phyloP scores from a whole-genome alignment of 352 stramenopile species.

The Globisporangium mamillatum region DNA sequence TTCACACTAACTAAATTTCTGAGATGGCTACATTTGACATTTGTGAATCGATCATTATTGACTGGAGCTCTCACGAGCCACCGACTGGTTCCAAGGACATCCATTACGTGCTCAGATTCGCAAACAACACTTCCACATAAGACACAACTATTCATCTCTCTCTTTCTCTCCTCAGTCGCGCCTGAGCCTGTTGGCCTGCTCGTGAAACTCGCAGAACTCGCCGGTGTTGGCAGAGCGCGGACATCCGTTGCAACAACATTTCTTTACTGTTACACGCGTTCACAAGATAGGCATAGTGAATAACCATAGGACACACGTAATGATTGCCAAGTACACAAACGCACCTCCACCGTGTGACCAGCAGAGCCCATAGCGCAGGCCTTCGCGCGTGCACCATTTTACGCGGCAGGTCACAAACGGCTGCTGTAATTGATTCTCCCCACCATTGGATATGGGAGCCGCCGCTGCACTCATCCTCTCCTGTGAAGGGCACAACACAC shows the following conservation, averaged over 20 bases:
- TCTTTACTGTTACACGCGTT: slow-evolving; percentile 29
- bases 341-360: slow-evolving; percentile 51
- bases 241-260: slow-evolving; percentile 39
- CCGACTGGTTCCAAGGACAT: neutral
- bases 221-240: slow-evolving; percentile 22
- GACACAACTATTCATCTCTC: neutral
- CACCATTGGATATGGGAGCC: neutral
- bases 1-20: neutral
- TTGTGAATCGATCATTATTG: no score
- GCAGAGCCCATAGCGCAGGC: slow-evolving; percentile 47
- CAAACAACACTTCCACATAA: neutral
- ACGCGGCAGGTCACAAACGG: slow-evolving; percentile 30
- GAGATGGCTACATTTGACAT: slow-evolving; percentile 1
- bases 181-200: neutral
- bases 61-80: neutral
- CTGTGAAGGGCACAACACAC: neutral
- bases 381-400: slow-evolving; percentile 38
- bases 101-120: no score
- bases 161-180: neutral
- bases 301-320: neutral
- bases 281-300: neutral
- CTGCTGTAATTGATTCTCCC: neutral
- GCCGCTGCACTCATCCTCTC: neutral
- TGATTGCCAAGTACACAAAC: neutral
- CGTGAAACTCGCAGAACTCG: slow-evolving; percentile 52